A percentile compares a stretch with the other conserved stretches of the same genome.
Conservation (phyloP, 75 land plant species). For the Selaginella tamariscina region DNA sequence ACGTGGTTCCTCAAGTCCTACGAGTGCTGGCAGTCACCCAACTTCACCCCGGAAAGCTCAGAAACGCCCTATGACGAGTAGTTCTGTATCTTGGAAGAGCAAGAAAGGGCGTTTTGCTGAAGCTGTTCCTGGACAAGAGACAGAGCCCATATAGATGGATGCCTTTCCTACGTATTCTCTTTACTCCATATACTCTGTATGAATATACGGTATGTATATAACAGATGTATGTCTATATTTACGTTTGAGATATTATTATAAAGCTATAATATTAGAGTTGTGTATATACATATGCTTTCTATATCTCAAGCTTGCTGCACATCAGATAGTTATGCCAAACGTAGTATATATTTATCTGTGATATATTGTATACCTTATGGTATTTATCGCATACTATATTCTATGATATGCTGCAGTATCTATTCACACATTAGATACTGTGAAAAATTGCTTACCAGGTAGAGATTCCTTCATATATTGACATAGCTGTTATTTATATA, state of each 20-base stretch:
- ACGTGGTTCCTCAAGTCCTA: background rate
- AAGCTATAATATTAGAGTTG: background rate
- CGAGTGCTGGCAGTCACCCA: background rate
- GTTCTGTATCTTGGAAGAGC: conserved; percentile 12
- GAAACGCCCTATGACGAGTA: background rate
- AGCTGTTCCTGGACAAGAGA: background rate
- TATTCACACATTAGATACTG: no score
- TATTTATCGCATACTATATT: no score
- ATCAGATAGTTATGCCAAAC: background rate
- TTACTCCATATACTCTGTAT: no score
- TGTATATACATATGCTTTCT: background rate
- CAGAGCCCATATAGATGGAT: conserved; percentile 12
- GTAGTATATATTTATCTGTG: background rate
- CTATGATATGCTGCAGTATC: no score
- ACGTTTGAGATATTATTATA: background rate
- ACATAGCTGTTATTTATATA: background rate
- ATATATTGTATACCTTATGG: background rate
- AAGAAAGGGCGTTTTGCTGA: conserved; percentile 17
- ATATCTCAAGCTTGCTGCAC: background rate
- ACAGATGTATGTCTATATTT: background rate
- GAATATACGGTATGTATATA: background rate
- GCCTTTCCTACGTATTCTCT: conserved; percentile 16
- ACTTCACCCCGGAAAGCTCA: background rate
- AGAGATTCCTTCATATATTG: background rate
- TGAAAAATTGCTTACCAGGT: no score